Conservation (phyloP, 179 eudicot genomes). For the Heliamphora pulchella region DNA sequence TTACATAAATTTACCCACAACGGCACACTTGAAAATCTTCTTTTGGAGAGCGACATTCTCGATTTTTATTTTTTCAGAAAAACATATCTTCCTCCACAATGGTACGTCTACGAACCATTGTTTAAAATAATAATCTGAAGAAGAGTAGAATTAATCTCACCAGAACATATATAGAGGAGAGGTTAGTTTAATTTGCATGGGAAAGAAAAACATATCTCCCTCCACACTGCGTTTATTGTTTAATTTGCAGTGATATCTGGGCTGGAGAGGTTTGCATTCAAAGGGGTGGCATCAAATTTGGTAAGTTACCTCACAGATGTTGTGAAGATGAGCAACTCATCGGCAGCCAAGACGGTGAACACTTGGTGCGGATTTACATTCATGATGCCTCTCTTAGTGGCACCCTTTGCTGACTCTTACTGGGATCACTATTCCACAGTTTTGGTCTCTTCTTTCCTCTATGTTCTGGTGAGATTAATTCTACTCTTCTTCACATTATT, state of each 20-base stretch:
- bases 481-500: not conserved
- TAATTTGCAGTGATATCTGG: slow-evolving; percentile 61
- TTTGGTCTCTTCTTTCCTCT: slow-evolving; percentile 51
- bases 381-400: slow-evolving; percentile 72
- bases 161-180: no score
- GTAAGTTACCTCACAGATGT: slow-evolving; percentile 80
- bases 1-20: no score
- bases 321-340: slow-evolving; percentile 68
- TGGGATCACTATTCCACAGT: slow-evolving; percentile 65
- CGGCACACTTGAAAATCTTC: no score
- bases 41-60: no score
- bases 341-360: slow-evolving; percentile 82
- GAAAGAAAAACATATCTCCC: no score
- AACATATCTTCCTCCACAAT: no score
- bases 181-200: no score
- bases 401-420: slow-evolving; percentile 69
- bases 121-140: no score
- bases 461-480: slow-evolving; percentile 59
- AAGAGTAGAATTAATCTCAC: no score
- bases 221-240: not conserved
- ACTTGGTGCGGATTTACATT: slow-evolving; percentile 84
- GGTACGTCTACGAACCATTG: no score
- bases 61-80: no score
- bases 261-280: slow-evolving; percentile 92
- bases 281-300: slow-evolving; percentile 95